Evolutionary conservation across 345 rosid species (phyloP).

Genomic region (Cardiospermum halicacabum): DNA sequence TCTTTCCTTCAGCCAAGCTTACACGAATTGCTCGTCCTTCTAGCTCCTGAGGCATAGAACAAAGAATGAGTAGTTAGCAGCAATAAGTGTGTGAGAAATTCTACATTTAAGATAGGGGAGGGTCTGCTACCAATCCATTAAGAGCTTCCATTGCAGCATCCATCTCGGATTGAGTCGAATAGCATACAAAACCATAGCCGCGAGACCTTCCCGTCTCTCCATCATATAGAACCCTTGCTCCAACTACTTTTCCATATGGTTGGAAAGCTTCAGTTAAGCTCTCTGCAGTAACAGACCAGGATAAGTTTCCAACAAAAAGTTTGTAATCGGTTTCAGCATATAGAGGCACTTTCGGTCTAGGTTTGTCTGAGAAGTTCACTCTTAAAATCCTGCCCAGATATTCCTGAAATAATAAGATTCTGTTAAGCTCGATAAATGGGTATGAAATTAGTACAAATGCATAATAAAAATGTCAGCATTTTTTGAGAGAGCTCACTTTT

Average conservation of each 20-base stretch:
- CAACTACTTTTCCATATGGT: constrained; percentile 71
- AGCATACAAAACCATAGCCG: constrained; percentile 84
- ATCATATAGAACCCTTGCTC: constrained; percentile 78
- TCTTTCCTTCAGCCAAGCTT: constrained; percentile 72
- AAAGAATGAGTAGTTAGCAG: not conserved
- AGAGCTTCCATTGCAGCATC: constrained; percentile 67
- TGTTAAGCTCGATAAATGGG: not conserved
- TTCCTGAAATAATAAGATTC: constrained; percentile 36
- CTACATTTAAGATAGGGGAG: not conserved
- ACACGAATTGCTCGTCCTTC: constrained; percentile 75
- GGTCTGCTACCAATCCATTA: constrained; percentile 49
- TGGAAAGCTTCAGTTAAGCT: constrained; percentile 60
- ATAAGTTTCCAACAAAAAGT: constrained; percentile 78
- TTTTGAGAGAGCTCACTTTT: constrained; percentile 43
- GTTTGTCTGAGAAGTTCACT: constrained; percentile 78
- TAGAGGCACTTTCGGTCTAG: constrained; percentile 53
- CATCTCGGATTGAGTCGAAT: constrained; percentile 62
- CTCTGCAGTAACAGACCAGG: constrained; percentile 82
- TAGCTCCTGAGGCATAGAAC: constrained; percentile 38
- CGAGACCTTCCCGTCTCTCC: constrained; percentile 83
- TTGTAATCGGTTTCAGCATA: constrained; percentile 84
- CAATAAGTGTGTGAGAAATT: not conserved
- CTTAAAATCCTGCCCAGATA: constrained; percentile 61
- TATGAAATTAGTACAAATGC: not conserved
- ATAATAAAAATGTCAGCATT: not conserved